Evolutionary conservation across 2,329 filamentous ascomycete genomes (phyloP).

Genomic region (Monosporascus cannonballus): DNA sequence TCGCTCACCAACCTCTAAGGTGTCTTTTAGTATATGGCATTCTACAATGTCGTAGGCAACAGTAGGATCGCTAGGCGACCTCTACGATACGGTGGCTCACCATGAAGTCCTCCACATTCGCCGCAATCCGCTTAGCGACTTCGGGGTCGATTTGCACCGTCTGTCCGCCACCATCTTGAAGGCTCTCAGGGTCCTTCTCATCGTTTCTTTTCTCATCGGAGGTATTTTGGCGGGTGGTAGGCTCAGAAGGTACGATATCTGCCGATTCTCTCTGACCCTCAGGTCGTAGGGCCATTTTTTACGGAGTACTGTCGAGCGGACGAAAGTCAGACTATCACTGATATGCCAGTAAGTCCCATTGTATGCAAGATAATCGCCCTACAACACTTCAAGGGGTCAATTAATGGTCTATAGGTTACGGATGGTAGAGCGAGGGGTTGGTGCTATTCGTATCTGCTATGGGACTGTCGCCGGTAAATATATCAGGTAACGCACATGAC

Average conservation of each 20-base stretch:
- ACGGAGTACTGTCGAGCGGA: too few species aligned
- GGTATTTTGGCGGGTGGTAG: slow-evolving; percentile 9
- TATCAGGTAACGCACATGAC: too few species aligned
- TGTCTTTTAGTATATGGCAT: background rate
- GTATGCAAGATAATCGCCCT: background rate
- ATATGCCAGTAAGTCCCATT: too few species aligned
- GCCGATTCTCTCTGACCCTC: background rate
- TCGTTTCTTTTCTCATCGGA: slow-evolving; percentile 7
- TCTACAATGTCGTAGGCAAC: background rate
- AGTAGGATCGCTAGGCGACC: background rate
- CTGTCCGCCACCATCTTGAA: background rate
- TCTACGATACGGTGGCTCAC: slow-evolving; percentile 7
- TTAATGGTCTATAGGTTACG: too few species aligned
- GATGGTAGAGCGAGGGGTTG: too few species aligned
- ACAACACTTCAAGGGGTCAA: background rate
- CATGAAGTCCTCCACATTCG: slow-evolving; percentile 24
- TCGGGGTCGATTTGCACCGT: slow-evolving; percentile 18
- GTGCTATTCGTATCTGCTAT: too few species aligned
- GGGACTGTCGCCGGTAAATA: too few species aligned
- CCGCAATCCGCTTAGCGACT: slow-evolving; percentile 21
- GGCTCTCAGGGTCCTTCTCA: slow-evolving; percentile 14
- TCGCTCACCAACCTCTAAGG: slow-evolving; percentile 24
- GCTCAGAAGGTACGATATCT: background rate
- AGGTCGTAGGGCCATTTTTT: background rate
- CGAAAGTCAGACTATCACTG: too few species aligned